Percentiles rank a stretch among this genome's conserved stretches.
Evolutionary conservation across 2,329 filamentous ascomycete species (phyloP).

Genomic region (Elsinoe necatrix): DNA sequence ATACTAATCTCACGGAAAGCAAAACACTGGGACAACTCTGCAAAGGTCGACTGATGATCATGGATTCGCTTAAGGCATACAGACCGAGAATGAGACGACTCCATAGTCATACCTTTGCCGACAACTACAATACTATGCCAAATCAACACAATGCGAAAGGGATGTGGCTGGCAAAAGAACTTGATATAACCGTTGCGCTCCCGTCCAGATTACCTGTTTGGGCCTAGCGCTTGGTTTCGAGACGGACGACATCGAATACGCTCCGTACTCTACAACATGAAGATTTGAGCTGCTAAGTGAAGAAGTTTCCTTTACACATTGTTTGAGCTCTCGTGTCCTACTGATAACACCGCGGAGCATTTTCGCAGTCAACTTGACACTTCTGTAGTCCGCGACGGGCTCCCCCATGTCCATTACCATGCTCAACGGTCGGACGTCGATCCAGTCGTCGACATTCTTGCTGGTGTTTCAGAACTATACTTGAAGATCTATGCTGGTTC

Average conservation of each 20-base stretch:
- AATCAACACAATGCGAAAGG: neutral
- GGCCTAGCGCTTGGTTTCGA: neutral
- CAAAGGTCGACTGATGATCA: too few species aligned
- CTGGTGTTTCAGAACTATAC: neutral
- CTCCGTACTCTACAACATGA: neutral
- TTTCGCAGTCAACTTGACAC: neutral
- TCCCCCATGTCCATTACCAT: neutral
- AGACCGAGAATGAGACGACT: neutral
- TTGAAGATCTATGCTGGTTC: slow-evolving; percentile 4
- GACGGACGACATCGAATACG: neutral
- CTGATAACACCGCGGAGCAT: too few species aligned
- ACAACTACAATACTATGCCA: neutral
- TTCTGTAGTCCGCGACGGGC: neutral
- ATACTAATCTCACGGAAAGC: too few species aligned
- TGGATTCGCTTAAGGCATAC: neutral
- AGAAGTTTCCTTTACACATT: neutral
- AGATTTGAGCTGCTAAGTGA: neutral
- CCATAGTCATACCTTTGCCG: neutral
- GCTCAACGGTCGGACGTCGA: neutral
- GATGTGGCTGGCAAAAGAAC: slow-evolving; percentile 4
- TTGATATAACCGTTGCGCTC: slow-evolving; percentile 8
- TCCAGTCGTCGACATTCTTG: neutral
- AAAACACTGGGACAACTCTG: too few species aligned
- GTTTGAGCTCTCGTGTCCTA: neutral
- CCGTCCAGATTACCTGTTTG: neutral